phyloP scores from a whole-genome alignment of 2,329 filamentous ascomycete species.

The Orbilia ellipsospora region DNA sequence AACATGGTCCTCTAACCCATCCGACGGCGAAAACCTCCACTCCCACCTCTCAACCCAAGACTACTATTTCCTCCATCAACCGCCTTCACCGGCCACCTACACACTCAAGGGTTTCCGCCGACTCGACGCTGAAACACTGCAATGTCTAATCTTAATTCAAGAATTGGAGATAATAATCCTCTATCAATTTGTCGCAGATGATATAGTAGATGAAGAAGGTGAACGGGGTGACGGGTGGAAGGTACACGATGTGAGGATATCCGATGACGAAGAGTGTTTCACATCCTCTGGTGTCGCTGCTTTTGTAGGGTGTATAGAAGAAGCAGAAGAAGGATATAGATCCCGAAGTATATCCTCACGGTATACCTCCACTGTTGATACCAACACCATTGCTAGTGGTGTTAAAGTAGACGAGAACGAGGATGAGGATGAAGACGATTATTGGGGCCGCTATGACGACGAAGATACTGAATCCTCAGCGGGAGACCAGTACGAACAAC shows the following conservation, averaged over 20 bases:
- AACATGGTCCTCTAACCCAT: conserved; percentile 70
- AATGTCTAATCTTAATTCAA: conserved; percentile 17
- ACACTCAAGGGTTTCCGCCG: conserved; percentile 72
- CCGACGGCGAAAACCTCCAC: conserved; percentile 69
- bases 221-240: conserved; percentile 41
- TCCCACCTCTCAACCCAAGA: conserved; percentile 71
- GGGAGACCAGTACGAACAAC: conserved; percentile 52
- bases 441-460: conserved; percentile 81
- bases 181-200: conserved; percentile 35
- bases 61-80: conserved; percentile 79
- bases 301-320: conserved; percentile 55
- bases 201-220: conserved; percentile 8
- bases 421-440: conserved; percentile 76
- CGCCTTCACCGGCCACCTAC: conserved; percentile 74
- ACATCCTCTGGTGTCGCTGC: conserved; percentile 12
- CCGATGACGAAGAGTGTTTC: conserved; percentile 41
- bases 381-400: conserved; percentile 19
- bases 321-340: conserved; percentile 57
- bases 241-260: conserved; percentile 37
- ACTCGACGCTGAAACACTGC: conserved; percentile 76
- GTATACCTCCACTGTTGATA: neutral
- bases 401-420: conserved; percentile 63
- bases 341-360: neutral
- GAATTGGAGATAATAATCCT: conserved; percentile 39
- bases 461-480: conserved; percentile 65